Base-by-base conservation (phyloP, 2,329 filamentous ascomycete species). In the Nothophoma quercina region DNA sequence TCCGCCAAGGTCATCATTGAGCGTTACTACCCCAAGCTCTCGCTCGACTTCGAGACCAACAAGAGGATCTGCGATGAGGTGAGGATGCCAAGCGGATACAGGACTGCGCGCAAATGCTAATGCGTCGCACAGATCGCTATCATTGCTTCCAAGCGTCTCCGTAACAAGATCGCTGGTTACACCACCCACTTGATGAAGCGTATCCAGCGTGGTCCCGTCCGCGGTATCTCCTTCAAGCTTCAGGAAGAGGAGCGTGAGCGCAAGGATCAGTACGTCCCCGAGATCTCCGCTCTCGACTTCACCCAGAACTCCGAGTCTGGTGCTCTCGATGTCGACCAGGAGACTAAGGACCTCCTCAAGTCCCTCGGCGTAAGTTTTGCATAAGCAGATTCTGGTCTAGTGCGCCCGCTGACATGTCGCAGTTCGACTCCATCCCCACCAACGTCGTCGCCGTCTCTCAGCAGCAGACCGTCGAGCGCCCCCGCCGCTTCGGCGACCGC, bases 221-320 rank as follows among this genome's bases (percentile, higher is more conserved):
- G 95, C 75, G 95, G 95, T 85, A 99, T 99, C 83, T 99, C 96
- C 81, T 99, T 99, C 93, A 99, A 99, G 88, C 91, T 99, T 59
- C 95, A 99, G 85, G 95, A 99, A 85, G 95, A 99, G 86, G 95
- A 99, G 89, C 91, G 95, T 87, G 95, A 99, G 85, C 90, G 95
- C 80, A 99, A 99, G 90, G 95, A 99, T 85, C 95, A 99, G 86
- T 99, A 97, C 85, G 95, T 99, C 67, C 95, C 95, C 76, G 95
- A 99, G 84, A 86, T 99, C 72, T 99, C 96, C 58, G 95, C 95
- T 77, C 90, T 99, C 78, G 95, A 99, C 86, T 96, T 97, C 85
- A 88, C 89, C 76, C 91, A 96, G 86, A 91, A 90, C 83, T 87
- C 86, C 78, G 95, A 98, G 84, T 89, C 83, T 77, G 95, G 95